Base-by-base conservation (phyloP, 306 rosid genomes). In the Sophora flavescens region DNA sequence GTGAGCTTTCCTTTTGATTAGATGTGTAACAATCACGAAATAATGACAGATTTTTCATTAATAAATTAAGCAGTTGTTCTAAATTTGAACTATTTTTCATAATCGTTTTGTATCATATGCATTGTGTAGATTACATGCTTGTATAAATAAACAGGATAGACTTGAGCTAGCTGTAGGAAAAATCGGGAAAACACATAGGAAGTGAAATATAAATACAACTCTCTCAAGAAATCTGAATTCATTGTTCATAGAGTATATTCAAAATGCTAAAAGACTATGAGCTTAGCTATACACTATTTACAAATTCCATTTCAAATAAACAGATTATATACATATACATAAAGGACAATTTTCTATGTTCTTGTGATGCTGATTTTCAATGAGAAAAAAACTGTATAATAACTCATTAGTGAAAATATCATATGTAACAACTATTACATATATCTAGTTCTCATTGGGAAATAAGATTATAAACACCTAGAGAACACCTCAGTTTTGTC, bases 291-390 rank as follows among this genome's bases (percentile, higher is more conserved):
- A 18, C 6, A 35, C 51, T 9, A 39, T 38, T 48, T 48, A 78
- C 90, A 82, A 63, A 9, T 9, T 18, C 18, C 53, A 47, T 18
- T 35, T 33, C 6, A 83, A 75, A 70, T 80, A 84, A 42, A 4
- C n/a, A 58, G 6, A 28, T 67, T 77, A 79, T 75, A 72, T 77
- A 85, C 84, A 79, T 75, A 72, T 77, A 85, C 84, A 50, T 50
- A 82, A 22, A 22, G 22, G 22, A 22, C 22, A 22, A 22, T 22
- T 22, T 22, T 22, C 1, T 22, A 22, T 0, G 22, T 22, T 22
- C 22, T 22, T 22, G 22, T 22, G 22, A 22, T 22, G 22, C 1
- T 22, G 22, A 0, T 22, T 22, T 22, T 22, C 22, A 22, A 22
- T 22, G 22, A 22, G 22, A 22, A 22, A 22, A 22, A 22, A 1